Conservation (phyloP, 805 yeast species). For the Wickerhamomyces bisporus region DNA sequence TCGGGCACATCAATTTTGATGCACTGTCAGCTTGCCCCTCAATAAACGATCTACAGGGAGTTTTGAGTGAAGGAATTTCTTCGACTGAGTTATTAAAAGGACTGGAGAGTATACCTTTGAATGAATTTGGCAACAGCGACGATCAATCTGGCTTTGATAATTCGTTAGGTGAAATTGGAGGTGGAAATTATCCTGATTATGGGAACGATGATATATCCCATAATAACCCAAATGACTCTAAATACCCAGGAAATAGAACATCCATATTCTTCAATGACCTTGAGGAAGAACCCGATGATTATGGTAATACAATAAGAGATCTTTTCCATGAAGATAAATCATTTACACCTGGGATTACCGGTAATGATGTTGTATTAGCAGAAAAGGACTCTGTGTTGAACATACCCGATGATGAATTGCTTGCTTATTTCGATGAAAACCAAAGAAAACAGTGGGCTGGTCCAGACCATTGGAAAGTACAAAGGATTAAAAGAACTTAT, state of each 20-base stretch:
- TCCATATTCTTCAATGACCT: constrained; percentile 22
- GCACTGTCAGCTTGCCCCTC: constrained; percentile 14
- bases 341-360: constrained; percentile 7
- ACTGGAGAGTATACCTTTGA: constrained; percentile 8
- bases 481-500: constrained; percentile 41
- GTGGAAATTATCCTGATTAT: constrained; percentile 2
- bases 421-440: constrained; percentile 76
- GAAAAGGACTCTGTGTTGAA: constrained; percentile 16
- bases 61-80: constrained; percentile 13
- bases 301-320: constrained; percentile 23
- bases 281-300: constrained; percentile 20
- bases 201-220: not conserved
- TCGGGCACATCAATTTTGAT: constrained; percentile 3
- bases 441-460: constrained; percentile 81
- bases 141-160: constrained; percentile 13
- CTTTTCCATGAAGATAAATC: constrained; percentile 20
- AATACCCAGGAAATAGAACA: constrained; percentile 21
- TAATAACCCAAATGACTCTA: constrained; percentile 12
- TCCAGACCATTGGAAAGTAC: constrained; percentile 87
- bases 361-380: constrained; percentile 14
- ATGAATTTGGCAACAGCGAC: constrained; percentile 5
- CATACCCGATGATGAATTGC: constrained; percentile 51
- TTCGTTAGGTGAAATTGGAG: constrained; percentile 10
- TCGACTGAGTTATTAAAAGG: constrained; percentile 11
- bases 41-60: constrained; percentile 14